These are phyloP conservation scores for Huiozyma naganishii DNA, from an alignment of 805 yeast genomes.

Conservation along the genomic window DNA sequence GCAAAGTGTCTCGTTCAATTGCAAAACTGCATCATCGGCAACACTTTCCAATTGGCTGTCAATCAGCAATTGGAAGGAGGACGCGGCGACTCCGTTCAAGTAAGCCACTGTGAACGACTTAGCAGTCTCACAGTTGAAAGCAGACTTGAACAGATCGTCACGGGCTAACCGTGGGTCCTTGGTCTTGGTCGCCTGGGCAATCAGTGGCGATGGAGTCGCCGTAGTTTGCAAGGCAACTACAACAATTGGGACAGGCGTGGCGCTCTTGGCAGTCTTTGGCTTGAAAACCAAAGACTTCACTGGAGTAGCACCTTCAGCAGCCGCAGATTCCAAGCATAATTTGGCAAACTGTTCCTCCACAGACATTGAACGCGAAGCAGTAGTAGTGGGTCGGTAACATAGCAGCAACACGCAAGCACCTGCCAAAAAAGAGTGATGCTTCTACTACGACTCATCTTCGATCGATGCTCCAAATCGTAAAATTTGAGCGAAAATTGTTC, in stretches of 20 bases:
- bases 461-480: not conserved
- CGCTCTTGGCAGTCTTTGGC: slow-evolving; percentile 81
- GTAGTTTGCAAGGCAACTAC: slow-evolving; percentile 68
- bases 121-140: slow-evolving; percentile 28
- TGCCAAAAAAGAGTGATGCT: not conserved
- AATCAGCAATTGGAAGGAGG: slow-evolving; percentile 21
- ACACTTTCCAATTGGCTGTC: slow-evolving; percentile 30
- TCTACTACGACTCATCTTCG: too few relatives aligned
- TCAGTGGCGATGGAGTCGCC: slow-evolving; percentile 51
- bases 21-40: slow-evolving; percentile 23
- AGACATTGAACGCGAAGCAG: slow-evolving; percentile 5
- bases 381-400: not conserved
- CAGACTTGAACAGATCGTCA: slow-evolving; percentile 61
- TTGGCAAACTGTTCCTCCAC: slow-evolving; percentile 59
- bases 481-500: not conserved
- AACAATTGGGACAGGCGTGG: slow-evolving; percentile 66
- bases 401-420: not conserved
- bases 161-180: slow-evolving; percentile 86
- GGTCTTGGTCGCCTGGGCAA: slow-evolving; percentile 57
- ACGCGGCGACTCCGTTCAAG: slow-evolving; percentile 29
- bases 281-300: slow-evolving; percentile 78
- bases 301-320: slow-evolving; percentile 36
- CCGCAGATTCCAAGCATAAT: slow-evolving; percentile 47
- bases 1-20: slow-evolving; percentile 19
- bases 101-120: slow-evolving; percentile 24